Percentiles rank a stretch among this genome's conserved stretches.
Conservation (phyloP, 78 protist genomes). For the Parvularia atlantis region DNA sequence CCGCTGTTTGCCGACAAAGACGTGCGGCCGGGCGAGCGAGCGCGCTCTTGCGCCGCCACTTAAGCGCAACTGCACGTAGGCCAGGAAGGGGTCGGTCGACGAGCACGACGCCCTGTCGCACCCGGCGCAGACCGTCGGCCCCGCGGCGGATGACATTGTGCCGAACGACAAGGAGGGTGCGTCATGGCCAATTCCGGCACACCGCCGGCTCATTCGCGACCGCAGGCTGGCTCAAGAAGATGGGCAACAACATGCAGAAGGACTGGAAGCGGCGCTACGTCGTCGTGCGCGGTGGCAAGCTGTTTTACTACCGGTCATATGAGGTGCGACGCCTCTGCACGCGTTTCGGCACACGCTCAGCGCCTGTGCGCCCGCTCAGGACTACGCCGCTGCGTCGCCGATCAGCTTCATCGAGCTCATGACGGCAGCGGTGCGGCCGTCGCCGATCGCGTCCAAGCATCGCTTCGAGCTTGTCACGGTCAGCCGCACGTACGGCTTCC, state of each 20-base stretch:
- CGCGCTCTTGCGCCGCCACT: no score
- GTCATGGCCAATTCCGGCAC: no score
- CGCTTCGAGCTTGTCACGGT: not conserved
- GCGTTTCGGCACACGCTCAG: no score
- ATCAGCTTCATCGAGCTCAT: not conserved
- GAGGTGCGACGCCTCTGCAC: not conserved
- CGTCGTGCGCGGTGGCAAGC: not conserved
- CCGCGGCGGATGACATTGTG: no score
- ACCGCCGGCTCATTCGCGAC: no score
- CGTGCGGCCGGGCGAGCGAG: no score
- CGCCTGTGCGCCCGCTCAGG: not conserved
- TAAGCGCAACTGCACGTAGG: no score
- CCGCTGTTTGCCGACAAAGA: no score
- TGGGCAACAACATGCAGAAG: not conserved
- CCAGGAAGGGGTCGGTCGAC: no score
- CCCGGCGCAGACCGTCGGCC: no score
- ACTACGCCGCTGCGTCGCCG: not conserved
- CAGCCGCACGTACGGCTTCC: not conserved
- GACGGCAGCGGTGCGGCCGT: not conserved
- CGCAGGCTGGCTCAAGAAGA: not conserved
- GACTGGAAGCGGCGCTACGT: constrained; percentile 2
- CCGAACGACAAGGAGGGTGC: no score
- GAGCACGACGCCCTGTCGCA: no score
- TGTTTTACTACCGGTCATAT: not conserved
- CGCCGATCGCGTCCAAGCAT: not conserved